Evolutionary conservation across 1,284 basidiomycete genomes (phyloP).

Genomic region (Trametes versicolor): DNA sequence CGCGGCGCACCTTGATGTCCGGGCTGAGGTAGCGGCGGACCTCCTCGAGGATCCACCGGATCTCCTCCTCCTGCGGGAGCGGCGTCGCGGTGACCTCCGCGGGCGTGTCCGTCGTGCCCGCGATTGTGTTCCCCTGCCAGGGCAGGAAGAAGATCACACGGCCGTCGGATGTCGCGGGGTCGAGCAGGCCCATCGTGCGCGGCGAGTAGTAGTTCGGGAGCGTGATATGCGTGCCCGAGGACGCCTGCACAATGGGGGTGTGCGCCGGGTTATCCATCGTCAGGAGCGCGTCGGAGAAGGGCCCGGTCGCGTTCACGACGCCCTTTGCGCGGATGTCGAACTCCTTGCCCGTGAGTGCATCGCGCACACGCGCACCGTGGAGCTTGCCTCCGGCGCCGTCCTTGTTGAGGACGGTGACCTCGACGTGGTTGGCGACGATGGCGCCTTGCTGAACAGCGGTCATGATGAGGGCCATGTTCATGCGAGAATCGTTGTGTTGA

Average conservation of each 20-base stretch:
- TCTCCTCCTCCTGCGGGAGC: constrained; percentile 91
- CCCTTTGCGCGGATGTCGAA: constrained; percentile 91
- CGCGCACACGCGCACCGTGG: constrained; percentile 82
- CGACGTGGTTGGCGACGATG: constrained; percentile 89
- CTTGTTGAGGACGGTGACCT: constrained; percentile 87
- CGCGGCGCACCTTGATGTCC: constrained; percentile 93
- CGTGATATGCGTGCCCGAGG: constrained; percentile 95
- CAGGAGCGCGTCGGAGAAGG: constrained; percentile 90
- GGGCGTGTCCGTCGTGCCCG: constrained; percentile 95
- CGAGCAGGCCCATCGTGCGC: constrained; percentile 94
- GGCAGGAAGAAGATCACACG: constrained; percentile 99
- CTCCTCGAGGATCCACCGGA: constrained; percentile 96
- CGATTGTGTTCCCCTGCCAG: constrained; percentile 98
- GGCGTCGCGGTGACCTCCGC: constrained; percentile 85
- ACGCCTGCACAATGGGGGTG: constrained; percentile 91
- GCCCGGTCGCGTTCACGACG: constrained; percentile 96
- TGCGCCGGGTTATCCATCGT: constrained; percentile 87
- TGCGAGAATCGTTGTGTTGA: constrained; percentile 98
- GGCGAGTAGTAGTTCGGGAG: constrained; percentile 98
- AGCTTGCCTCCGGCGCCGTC: constrained; percentile 71
- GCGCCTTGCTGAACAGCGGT: constrained; percentile 96
- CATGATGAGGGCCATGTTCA: constrained; percentile 96
- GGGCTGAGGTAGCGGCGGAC: constrained; percentile 89
- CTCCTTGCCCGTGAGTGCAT: constrained; percentile 86
- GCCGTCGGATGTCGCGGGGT: constrained; percentile 95